These are phyloP conservation scores for Populus davidiana DNA, from an alignment of 345 rosid genomes.

Conservation along the genomic window DNA sequence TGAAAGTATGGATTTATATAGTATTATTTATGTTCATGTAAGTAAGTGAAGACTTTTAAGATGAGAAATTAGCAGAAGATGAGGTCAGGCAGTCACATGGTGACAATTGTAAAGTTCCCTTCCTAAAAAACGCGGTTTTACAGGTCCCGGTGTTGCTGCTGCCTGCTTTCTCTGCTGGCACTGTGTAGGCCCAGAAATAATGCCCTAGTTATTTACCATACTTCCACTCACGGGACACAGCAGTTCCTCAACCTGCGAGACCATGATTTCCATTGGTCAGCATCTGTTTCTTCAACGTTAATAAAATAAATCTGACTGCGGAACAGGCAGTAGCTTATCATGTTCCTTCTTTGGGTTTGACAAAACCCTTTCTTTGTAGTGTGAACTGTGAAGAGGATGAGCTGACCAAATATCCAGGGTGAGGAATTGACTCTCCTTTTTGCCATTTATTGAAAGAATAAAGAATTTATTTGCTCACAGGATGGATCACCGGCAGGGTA, in stretches of 20 bases:
- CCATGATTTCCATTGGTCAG: not conserved
- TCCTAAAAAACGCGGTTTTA: slow-evolving; percentile 3
- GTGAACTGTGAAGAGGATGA: not conserved
- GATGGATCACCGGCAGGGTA: not conserved
- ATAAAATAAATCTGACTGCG: not conserved
- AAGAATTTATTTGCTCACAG: not conserved
- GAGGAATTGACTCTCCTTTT: not conserved
- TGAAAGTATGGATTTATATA: not conserved
- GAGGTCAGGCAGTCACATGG: slow-evolving; percentile 42
- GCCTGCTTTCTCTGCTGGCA: not conserved
- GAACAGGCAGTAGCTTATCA: not conserved
- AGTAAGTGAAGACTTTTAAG: slow-evolving; percentile 25
- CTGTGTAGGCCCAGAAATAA: not conserved
- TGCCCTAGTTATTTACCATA: not conserved
- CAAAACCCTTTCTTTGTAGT: not conserved
- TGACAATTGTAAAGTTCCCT: not conserved
- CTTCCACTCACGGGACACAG: not conserved
- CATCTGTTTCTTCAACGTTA: not conserved
- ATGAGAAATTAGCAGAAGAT: slow-evolving; percentile 29
- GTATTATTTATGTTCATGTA: slow-evolving; percentile 4
- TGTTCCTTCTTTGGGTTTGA: not conserved
- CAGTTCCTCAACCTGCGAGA: not conserved
- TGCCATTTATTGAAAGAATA: not conserved
- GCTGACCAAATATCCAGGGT: not conserved
- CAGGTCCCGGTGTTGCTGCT: not conserved